Base-by-base conservation (phyloP, 768 basidiomycete species). In the Mycena vulgaris region DNA sequence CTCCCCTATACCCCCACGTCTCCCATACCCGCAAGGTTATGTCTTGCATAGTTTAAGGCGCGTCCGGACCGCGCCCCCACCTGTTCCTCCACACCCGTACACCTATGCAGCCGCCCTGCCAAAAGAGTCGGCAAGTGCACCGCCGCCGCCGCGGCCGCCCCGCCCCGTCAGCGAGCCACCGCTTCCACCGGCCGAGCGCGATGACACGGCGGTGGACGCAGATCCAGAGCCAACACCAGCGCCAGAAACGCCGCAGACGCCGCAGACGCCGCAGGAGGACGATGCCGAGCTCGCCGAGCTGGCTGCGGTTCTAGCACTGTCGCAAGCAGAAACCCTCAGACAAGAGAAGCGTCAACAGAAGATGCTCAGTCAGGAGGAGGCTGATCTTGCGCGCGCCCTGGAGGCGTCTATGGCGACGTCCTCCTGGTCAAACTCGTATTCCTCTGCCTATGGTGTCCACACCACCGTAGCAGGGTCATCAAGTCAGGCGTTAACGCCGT, bases 371-470 rank as follows among this genome's bases (percentile, higher is more conserved):
- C 84, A 86, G 70, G 92, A 94, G 75, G 91, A 93, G 66, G 89
- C 89, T 33, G 90, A 93, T 48, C 81, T 94, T 17, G 88, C 88
- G 25, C 84, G 84, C 69, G 93, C 92, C 0, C 73, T 95, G 66
- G 85, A 88, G 71, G 86, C 86, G 67, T 92, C 91, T 1, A 69
- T 85, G 74, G 47, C 69, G 14, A 48, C 40, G 11, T 51, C 48
- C 16, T 47, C 64, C 13, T 68, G 52, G 66, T 23, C 66, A 35
- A 71, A 62, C 59, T 63, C 71, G 30, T 75, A 76, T 30, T 67
- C 64, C 0, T 74, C 70, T 49, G 70, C 71, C 9, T 63, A 53
- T 25, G 61, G 70, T 11, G 25, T 28, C 1, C 72, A 66, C 61
- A 53, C 68, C 37, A 69, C 51, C 10, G 63, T 56, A 49, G 74